Evolutionary conservation across 1,139 yeast genomes (phyloP), one percentile per base, ranked within the genome.

Genomic region (Nakaseomyces delphensis): DNA sequence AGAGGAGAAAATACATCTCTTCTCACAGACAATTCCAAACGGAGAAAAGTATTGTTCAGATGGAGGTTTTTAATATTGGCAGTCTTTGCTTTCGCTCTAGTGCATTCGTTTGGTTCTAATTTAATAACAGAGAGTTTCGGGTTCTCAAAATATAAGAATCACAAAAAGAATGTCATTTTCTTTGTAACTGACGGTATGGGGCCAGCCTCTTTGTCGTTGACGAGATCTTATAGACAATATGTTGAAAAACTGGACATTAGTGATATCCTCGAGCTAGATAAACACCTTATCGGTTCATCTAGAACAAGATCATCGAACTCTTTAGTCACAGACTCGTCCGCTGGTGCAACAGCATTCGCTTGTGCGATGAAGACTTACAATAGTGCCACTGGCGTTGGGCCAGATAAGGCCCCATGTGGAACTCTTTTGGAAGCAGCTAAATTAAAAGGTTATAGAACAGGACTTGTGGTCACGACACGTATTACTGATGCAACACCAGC

Each of bases 181-280:
- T 78, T 85, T 76, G 93, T 86, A 16, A 80, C 94, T 2, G 96
- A 86, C 61, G 95, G 96, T 20, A 84, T 85, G 82, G 95, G 95
- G 0, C 94, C 95, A 1, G 82, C 93, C 0, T 79, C 91, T 3
- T 61, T 85, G 47, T 77, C 87, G 5, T 64, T 85, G 57, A 78
- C 95, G 1, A 72, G 95, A 52, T 73, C 80, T 15, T 85, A 73
- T 64, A 71, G 73, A 45, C 93, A 84, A 59, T 66, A 62, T 50
- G 64, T 74, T 39, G 76, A 80, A 42, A 63, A 64, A 3, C 65
- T 81, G 38, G 60, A 72, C 2, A 62, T 68, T 38, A 71, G 73
- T 51, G 80, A 79, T 50, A 62, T 73, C 23, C 68, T 86, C 48
- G 62, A 67, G 9, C 57, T 86, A 33, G 96, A 86, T 59, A 64